Evolutionary conservation across 805 yeast genomes (phyloP).

Genomic region (Myxozyma udenii): DNA sequence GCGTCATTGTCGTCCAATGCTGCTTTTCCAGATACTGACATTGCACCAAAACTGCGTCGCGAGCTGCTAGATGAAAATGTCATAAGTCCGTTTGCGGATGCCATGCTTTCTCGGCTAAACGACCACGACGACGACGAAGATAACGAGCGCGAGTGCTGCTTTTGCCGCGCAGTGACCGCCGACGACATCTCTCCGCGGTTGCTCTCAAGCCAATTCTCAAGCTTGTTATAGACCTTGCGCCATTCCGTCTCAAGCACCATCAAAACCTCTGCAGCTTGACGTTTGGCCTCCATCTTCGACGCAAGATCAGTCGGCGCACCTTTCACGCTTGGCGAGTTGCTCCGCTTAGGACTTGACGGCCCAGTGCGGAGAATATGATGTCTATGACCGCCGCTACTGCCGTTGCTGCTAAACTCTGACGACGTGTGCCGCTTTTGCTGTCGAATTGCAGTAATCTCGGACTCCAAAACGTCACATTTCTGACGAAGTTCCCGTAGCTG

Average conservation of each 20-base stretch:
- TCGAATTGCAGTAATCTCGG: slow-evolving; percentile 18
- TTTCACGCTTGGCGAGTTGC: background rate
- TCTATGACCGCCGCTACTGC: background rate
- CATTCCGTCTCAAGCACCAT: slow-evolving; percentile 26
- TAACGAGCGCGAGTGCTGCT: background rate
- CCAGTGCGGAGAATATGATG: background rate
- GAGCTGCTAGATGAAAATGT: background rate
- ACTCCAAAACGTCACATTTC: slow-evolving; percentile 8
- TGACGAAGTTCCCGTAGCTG: slow-evolving; percentile 15
- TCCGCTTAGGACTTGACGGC: background rate
- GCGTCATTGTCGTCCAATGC: background rate
- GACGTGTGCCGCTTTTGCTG: slow-evolving; percentile 16
- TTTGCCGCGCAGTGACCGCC: background rate
- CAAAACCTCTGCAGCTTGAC: slow-evolving; percentile 21
- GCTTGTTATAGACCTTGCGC: slow-evolving; percentile 21
- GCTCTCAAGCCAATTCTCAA: slow-evolving; percentile 11
- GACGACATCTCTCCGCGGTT: background rate
- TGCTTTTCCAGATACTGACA: background rate
- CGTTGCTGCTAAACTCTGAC: background rate
- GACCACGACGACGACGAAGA: background rate
- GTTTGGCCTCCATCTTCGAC: slow-evolving; percentile 16
- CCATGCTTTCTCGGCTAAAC: background rate
- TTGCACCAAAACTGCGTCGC: background rate
- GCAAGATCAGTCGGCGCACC: slow-evolving; percentile 8
- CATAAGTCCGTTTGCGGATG: background rate